These are phyloP conservation scores for Salvia miltiorrhiza DNA, from an alignment of 257 asterid species.

Conservation along the genomic window DNA sequence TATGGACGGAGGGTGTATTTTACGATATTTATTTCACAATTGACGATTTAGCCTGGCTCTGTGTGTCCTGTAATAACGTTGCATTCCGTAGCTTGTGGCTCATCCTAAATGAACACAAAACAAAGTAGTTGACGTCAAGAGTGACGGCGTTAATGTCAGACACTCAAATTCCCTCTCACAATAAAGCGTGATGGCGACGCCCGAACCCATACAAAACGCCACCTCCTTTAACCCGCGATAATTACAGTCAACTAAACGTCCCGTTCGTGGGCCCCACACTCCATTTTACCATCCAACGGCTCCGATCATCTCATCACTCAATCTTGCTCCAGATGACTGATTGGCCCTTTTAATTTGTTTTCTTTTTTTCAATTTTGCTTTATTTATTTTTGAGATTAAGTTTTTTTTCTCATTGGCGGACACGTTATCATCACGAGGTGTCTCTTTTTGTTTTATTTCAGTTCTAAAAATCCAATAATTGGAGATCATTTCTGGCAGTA, in stretches of 20 bases:
- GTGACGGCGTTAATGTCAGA: constrained; percentile 28
- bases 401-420: not conserved
- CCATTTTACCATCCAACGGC: not conserved
- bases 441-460: not conserved
- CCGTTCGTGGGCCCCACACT: constrained; percentile 14
- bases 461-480: not conserved
- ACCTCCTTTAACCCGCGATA: constrained; percentile 1
- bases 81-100: not conserved
- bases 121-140: constrained; percentile 7
- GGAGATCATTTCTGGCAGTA: not conserved
- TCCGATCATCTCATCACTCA: not conserved
- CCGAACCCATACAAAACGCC: constrained; percentile 18
- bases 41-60: not conserved
- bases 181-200: constrained; percentile 22
- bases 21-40: not conserved
- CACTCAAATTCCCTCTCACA: constrained; percentile 20
- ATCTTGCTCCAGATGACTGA: constrained; percentile 2
- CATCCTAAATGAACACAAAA: not conserved
- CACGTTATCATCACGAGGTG: not conserved
- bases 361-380: not conserved
- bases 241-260: constrained; percentile 21
- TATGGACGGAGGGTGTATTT: too few relatives aligned
- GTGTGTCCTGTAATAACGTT: not conserved
- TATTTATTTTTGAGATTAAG: not conserved
- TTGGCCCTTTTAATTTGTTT: not conserved